Percentiles rank a stretch among this genome's conserved stretches.
phyloP scores from a whole-genome alignment of 2,329 filamentous ascomycete genomes.

The Neurospora crassa region DNA sequence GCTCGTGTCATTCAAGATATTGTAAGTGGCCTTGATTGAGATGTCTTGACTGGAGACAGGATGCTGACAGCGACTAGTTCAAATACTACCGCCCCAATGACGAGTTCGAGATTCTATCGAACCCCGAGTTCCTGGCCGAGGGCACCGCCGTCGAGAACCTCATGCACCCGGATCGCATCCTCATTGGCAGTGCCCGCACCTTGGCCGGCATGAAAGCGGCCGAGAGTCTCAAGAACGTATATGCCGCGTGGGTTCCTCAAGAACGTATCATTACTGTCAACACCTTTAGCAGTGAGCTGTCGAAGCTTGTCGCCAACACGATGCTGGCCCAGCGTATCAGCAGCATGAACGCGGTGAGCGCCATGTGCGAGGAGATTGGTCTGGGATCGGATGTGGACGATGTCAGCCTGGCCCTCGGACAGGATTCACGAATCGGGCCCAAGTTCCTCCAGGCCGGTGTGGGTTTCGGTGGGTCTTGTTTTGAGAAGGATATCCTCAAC shows the following conservation, averaged over 20 bases:
- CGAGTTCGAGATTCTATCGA: slow-evolving; percentile 50
- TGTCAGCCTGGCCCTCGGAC: slow-evolving; percentile 43
- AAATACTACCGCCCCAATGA: slow-evolving; percentile 31
- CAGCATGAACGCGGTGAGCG: slow-evolving; percentile 53
- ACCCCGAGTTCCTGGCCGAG: slow-evolving; percentile 55
- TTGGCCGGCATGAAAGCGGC: slow-evolving; percentile 39
- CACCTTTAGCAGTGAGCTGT: slow-evolving; percentile 50
- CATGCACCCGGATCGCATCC: slow-evolving; percentile 45
- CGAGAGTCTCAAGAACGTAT: slow-evolving; percentile 39
- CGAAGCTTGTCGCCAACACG: slow-evolving; percentile 54
- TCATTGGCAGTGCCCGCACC: slow-evolving; percentile 48
- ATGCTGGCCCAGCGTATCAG: slow-evolving; percentile 55
- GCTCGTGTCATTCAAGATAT: slow-evolving; percentile 46
- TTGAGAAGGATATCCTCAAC: slow-evolving; percentile 52
- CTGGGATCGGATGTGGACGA: slow-evolving; percentile 35
- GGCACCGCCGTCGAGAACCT: slow-evolving; percentile 51
- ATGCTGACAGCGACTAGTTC: slow-evolving; percentile 14
- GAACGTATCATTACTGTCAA: slow-evolving; percentile 47
- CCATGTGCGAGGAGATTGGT: slow-evolving; percentile 46
- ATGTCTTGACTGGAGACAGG: background rate
- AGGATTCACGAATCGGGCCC: slow-evolving; percentile 46
- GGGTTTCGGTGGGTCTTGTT: slow-evolving; percentile 57
- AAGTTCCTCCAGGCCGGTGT: slow-evolving; percentile 49
- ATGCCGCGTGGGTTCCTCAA: slow-evolving; percentile 45
- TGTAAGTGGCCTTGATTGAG: slow-evolving; percentile 24